A percentile compares a stretch with the other conserved stretches of the same genome.
Conservation (phyloP, 2,329 filamentous ascomycete genomes). For the Fusarium pininemorale region DNA sequence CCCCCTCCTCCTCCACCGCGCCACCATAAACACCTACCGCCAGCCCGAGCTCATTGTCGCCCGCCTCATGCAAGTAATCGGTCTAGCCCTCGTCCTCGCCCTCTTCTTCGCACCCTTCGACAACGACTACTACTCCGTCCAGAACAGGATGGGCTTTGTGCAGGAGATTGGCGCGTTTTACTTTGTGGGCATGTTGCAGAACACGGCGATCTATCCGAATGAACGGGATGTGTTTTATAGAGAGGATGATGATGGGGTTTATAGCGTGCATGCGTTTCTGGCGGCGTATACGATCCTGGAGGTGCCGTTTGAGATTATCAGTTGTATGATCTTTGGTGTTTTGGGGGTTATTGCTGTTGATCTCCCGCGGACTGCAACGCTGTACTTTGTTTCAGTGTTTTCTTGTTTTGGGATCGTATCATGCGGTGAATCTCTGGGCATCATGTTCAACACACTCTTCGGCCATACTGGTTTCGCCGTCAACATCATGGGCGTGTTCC, state of each 20-base stretch:
- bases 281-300: constrained; percentile 75
- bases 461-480: constrained; percentile 79
- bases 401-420: constrained; percentile 77
- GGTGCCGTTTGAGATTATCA: constrained; percentile 74
- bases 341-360: constrained; percentile 72
- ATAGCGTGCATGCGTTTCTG: constrained; percentile 76
- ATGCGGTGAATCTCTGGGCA: constrained; percentile 79
- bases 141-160: constrained; percentile 78
- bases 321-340: constrained; percentile 71
- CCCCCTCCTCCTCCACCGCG: constrained; percentile 73
- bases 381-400: constrained; percentile 75
- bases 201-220: constrained; percentile 76
- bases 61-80: constrained; percentile 73
- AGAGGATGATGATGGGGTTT: constrained; percentile 78
- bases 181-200: constrained; percentile 82
- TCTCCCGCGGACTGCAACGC: constrained; percentile 67
- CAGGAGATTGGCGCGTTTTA: constrained; percentile 77
- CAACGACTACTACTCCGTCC: constrained; percentile 74
- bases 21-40: constrained; percentile 73
- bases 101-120: constrained; percentile 78
- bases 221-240: constrained; percentile 81
- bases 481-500: constrained; percentile 74
- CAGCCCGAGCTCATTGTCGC: constrained; percentile 72
- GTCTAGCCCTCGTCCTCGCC: constrained; percentile 69
- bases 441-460: constrained; percentile 83